phyloP scores from a whole-genome alignment of 2,329 filamentous ascomycete genomes.

The Chrysoporthe austroafricana region DNA sequence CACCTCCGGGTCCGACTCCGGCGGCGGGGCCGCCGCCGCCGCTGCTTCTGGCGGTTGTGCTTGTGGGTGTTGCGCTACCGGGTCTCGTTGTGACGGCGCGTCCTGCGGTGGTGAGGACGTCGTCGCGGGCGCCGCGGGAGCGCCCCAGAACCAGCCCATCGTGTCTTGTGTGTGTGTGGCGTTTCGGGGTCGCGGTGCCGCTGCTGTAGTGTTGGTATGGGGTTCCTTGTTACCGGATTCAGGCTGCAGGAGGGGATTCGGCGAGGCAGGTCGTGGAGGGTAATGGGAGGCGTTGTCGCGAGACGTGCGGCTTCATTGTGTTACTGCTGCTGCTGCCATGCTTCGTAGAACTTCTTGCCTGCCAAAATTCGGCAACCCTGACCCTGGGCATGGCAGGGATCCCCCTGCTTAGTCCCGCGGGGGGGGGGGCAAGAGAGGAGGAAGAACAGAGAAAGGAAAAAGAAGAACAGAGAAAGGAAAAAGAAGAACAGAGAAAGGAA shows the following conservation, averaged over 20 bases:
- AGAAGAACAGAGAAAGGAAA: too few species aligned
- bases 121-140: slow-evolving; percentile 42
- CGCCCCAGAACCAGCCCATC: slow-evolving; percentile 69
- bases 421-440: neutral
- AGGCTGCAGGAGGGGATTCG: neutral
- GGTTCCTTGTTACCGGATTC: neutral
- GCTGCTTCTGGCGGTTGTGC: slow-evolving; percentile 25
- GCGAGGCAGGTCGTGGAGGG: too few species aligned
- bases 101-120: slow-evolving; percentile 32
- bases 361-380: neutral
- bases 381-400: neutral
- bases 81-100: slow-evolving; percentile 2
- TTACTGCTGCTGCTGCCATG: neutral
- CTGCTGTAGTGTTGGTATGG: neutral
- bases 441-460: too few species aligned
- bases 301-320: neutral
- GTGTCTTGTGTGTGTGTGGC: slow-evolving; percentile 28
- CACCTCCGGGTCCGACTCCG: slow-evolving; percentile 53
- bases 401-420: too few species aligned
- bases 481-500: too few species aligned
- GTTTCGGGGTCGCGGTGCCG: neutral
- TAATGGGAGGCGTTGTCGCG: neutral
- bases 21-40: slow-evolving; percentile 12
- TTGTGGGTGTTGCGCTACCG: neutral
- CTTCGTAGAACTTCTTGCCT: slow-evolving; percentile 1